Conservation (phyloP, 2,329 filamentous ascomycete genomes). For the Colletotrichum costaricense region DNA sequence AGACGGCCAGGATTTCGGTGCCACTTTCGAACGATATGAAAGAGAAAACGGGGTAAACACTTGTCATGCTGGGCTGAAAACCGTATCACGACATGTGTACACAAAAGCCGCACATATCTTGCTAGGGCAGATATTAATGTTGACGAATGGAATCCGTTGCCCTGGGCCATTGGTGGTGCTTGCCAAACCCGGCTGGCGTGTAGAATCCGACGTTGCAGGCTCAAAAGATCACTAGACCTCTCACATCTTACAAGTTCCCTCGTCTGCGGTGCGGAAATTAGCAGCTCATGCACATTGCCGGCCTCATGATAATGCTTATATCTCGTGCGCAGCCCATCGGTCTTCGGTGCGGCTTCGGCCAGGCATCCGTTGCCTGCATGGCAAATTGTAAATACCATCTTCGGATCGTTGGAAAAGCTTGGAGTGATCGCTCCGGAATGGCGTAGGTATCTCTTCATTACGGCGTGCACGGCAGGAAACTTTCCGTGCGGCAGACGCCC, state of each 20-base stretch:
- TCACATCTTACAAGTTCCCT: background rate
- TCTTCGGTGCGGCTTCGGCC: background rate
- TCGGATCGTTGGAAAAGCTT: constrained; percentile 23
- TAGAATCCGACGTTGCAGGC: constrained; percentile 5
- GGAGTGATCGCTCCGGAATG: constrained; percentile 18
- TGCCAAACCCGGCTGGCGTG: background rate
- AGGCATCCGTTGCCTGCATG: background rate
- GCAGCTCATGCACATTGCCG: constrained; percentile 7
- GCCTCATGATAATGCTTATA: background rate
- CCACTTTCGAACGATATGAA: background rate
- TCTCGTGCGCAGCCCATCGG: background rate
- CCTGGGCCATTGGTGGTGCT: background rate
- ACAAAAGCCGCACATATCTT: background rate
- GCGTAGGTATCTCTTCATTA: background rate
- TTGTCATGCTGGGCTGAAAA: background rate
- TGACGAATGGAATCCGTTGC: background rate
- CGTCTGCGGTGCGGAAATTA: background rate
- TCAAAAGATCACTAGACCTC: constrained; percentile 4
- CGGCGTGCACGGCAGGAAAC: background rate
- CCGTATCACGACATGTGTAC: background rate
- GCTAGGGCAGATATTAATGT: background rate
- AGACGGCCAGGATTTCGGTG: background rate
- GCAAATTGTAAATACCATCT: constrained; percentile 17
- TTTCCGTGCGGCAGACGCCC: constrained; percentile 9
- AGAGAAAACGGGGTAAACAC: background rate